A percentile compares a stretch with the other conserved stretches of the same genome.
phyloP scores from a whole-genome alignment of 345 rosid genomes.

The Euphorbia pulcherrima region DNA sequence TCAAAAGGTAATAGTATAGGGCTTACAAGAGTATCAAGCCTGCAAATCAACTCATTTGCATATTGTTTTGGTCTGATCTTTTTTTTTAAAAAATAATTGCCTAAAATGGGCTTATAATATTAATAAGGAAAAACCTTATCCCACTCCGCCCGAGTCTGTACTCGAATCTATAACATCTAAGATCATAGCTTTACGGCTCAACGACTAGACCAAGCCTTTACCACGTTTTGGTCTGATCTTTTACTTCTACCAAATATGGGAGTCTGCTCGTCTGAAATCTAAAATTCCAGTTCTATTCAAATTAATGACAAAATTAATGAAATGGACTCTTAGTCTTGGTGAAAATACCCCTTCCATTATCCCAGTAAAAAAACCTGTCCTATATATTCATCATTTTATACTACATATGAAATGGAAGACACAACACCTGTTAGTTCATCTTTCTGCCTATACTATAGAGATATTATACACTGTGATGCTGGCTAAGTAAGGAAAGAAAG shows the following conservation, averaged over 20 bases:
- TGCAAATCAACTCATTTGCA: too few species aligned
- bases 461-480: constrained; percentile 16
- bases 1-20: not conserved
- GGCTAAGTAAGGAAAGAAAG: not conserved
- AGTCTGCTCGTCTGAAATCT: not conserved
- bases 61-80: too few species aligned
- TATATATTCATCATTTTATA: constrained; percentile 23
- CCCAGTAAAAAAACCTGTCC: not conserved
- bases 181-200: too few species aligned
- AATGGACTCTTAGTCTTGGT: not conserved
- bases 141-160: too few species aligned
- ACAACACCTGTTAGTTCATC: constrained; percentile 12
- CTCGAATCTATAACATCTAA: too few species aligned
- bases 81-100: too few species aligned
- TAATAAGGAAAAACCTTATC: too few species aligned
- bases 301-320: not conserved
- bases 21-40: not conserved
- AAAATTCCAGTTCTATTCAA: not conserved
- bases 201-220: too few species aligned
- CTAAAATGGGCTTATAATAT: too few species aligned
- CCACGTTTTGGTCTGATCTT: too few species aligned
- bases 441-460: constrained; percentile 15
- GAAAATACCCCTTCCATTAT: constrained; percentile 6
- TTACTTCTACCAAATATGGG: not conserved
- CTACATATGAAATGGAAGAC: constrained; percentile 19